Evolutionary conservation across 1,284 basidiomycete species (phyloP).

Genomic region (Volvariella surrecta): DNA sequence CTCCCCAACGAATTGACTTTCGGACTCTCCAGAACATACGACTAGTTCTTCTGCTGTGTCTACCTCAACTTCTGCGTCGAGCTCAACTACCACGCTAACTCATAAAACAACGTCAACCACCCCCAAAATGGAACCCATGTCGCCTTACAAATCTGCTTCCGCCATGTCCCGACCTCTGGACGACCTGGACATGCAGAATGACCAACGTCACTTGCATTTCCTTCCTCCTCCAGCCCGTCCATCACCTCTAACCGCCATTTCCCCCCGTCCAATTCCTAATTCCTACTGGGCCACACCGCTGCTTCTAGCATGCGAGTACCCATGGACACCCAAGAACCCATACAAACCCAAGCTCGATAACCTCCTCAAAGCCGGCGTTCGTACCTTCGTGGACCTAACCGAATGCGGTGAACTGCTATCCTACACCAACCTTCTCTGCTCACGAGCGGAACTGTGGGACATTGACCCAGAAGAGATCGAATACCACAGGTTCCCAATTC

Average conservation of each 20-base stretch:
- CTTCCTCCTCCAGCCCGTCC: too few relatives aligned
- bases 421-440: slow-evolving; percentile 47
- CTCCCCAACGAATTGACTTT: too few relatives aligned
- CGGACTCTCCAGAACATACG: too few relatives aligned
- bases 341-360: slow-evolving; percentile 58
- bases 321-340: slow-evolving; percentile 52
- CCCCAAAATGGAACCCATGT: too few relatives aligned
- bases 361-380: slow-evolving; percentile 58
- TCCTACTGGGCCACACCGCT: slow-evolving; percentile 71
- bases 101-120: too few relatives aligned
- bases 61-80: too few relatives aligned
- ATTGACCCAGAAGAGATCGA: slow-evolving; percentile 46
- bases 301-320: slow-evolving; percentile 72
- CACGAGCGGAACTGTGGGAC: slow-evolving; percentile 42
- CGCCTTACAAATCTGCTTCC: too few relatives aligned
- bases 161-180: too few relatives aligned
- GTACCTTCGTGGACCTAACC: slow-evolving; percentile 74
- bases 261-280: slow-evolving; percentile 61
- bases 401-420: slow-evolving; percentile 62
- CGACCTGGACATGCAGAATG: too few relatives aligned
- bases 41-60: too few relatives aligned
- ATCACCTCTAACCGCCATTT: slow-evolving; percentile 14
- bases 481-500: slow-evolving; percentile 71
- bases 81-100: too few relatives aligned
- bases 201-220: too few relatives aligned